Percentiles rank a stretch among this genome's conserved stretches.
phyloP scores from a whole-genome alignment of 306 rosid genomes.

The Vigna hirtella region DNA sequence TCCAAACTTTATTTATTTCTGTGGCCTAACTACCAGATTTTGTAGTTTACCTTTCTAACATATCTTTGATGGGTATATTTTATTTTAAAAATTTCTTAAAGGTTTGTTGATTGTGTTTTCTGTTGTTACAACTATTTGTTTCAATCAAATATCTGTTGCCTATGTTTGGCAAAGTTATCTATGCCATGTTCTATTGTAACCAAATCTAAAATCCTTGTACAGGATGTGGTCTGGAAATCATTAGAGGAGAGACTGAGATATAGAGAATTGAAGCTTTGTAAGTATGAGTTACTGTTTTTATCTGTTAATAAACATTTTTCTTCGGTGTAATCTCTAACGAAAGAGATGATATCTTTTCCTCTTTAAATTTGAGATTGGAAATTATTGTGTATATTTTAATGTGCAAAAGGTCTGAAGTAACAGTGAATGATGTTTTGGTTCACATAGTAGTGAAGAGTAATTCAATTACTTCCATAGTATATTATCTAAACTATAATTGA shows the following conservation, averaged over 20 bases:
- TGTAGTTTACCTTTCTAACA: constrained; percentile 8
- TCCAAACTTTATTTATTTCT: background rate
- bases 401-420: background rate
- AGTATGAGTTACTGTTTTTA: constrained; percentile 30
- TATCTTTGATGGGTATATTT: background rate
- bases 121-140: constrained; percentile 17
- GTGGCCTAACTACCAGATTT: background rate
- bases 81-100: background rate
- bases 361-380: constrained; percentile 1
- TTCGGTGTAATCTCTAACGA: constrained; percentile 17
- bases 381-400: constrained; percentile 10
- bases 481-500: background rate
- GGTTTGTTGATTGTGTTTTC: background rate
- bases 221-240: constrained; percentile 58
- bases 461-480: constrained; percentile 4
- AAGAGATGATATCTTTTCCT: constrained; percentile 2
- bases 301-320: constrained; percentile 11
- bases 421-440: constrained; percentile 2
- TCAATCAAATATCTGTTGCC: background rate
- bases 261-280: constrained; percentile 48
- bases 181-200: constrained; percentile 26
- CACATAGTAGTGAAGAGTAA: background rate
- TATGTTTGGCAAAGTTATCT: background rate
- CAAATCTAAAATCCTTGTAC: constrained; percentile 43
- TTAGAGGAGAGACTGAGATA: constrained; percentile 46